A percentile compares a stretch with the other conserved stretches of the same genome.
Evolutionary conservation across 2,329 filamentous ascomycete genomes (phyloP).

Genomic region (Dichotomopilus funicola): DNA sequence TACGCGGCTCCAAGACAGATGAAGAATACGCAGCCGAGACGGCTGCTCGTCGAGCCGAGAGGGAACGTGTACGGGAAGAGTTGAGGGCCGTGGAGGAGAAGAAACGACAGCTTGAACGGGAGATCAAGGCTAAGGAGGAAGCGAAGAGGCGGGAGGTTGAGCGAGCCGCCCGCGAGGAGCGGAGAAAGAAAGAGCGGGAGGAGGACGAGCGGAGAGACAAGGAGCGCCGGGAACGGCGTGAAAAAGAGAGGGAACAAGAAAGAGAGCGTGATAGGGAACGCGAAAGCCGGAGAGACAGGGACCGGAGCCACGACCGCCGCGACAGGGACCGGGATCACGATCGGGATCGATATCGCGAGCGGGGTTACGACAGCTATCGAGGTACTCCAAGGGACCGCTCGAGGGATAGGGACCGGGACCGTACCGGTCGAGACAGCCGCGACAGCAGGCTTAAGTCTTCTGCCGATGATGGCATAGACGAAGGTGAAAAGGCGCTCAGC

Average conservation of each 20-base stretch:
- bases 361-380: conserved; percentile 16
- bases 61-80: conserved; percentile 56
- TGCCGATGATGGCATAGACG: conserved; percentile 34
- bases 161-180: conserved; percentile 28
- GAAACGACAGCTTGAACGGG: conserved; percentile 50
- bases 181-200: conserved; percentile 31
- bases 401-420: conserved; percentile 20
- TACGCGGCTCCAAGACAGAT: conserved; percentile 64
- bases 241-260: conserved; percentile 28
- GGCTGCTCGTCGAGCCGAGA: conserved; percentile 50
- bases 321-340: conserved; percentile 9
- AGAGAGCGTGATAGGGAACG: conserved; percentile 32
- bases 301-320: conserved; percentile 29
- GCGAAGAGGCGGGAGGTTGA: conserved; percentile 30
- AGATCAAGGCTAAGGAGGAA: conserved; percentile 46
- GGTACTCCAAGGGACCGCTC: conserved; percentile 14
- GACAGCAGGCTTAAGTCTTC: conserved; percentile 31
- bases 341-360: conserved; percentile 21
- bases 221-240: conserved; percentile 32
- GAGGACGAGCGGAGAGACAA: conserved; percentile 35
- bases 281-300: conserved; percentile 30
- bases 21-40: conserved; percentile 66
- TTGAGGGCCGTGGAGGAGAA: conserved; percentile 55
- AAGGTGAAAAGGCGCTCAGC: conserved; percentile 48
- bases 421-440: conserved; percentile 29